Percentiles rank a stretch among this genome's conserved stretches.
Evolutionary conservation across 352 stramenopile genomes (phyloP).

Genomic region (Pilasporangium apinafurcum): DNA sequence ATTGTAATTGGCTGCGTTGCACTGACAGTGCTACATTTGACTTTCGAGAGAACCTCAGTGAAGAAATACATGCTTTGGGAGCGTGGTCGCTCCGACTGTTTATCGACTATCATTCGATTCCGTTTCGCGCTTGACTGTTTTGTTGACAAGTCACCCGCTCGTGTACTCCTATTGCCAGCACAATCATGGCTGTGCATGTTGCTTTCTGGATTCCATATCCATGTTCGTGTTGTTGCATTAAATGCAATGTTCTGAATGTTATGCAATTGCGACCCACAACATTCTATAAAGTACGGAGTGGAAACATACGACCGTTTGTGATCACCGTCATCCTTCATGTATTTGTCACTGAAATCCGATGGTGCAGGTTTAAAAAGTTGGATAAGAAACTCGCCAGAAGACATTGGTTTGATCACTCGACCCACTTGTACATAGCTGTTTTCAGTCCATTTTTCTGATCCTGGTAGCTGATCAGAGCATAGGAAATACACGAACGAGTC

Average conservation of each 20-base stretch:
- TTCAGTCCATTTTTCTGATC: not conserved
- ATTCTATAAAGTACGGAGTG: slow-evolving; percentile 36
- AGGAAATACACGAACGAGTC: slow-evolving; percentile 25
- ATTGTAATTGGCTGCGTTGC: slow-evolving; percentile 5
- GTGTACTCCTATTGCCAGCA: not conserved
- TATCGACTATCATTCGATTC: too few species aligned
- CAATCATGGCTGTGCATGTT: not conserved
- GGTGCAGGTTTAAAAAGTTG: slow-evolving; percentile 22
- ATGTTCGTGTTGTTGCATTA: slow-evolving; percentile 13
- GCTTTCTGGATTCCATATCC: slow-evolving; percentile 9
- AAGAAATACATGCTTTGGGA: slow-evolving; percentile 17
- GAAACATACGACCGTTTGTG: slow-evolving; percentile 15
- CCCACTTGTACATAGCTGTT: slow-evolving; percentile 28
- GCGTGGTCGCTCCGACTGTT: too few species aligned
- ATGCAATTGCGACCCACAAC: slow-evolving; percentile 23
- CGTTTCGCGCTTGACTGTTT: too few species aligned
- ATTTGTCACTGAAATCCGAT: slow-evolving; percentile 3
- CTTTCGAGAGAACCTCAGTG: slow-evolving; percentile 18
- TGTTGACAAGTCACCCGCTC: not conserved
- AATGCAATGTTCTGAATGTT: slow-evolving; percentile 26
- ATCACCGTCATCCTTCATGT: too few species aligned
- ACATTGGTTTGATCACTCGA: slow-evolving; percentile 17
- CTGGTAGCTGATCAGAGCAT: slow-evolving; percentile 10
- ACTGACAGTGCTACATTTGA: slow-evolving; percentile 18
- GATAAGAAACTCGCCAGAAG: slow-evolving; percentile 24